Conservation (phyloP, 345 rosid genomes). For the Geranium rotundifolium region DNA sequence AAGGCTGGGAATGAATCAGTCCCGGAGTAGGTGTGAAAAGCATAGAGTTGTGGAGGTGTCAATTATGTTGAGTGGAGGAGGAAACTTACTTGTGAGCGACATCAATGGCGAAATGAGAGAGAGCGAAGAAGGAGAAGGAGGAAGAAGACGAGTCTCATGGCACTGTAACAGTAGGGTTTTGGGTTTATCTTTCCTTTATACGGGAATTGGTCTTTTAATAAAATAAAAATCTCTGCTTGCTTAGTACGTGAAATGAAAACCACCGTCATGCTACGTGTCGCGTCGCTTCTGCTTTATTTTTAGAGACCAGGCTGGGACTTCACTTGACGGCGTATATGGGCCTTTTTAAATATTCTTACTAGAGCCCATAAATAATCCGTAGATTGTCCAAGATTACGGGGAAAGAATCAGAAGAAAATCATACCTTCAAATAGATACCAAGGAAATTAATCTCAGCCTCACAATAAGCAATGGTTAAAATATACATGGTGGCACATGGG, state of each 20-base stretch:
- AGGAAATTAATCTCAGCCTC: too few relatives aligned
- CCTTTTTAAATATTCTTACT: neutral
- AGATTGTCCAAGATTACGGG: too few relatives aligned
- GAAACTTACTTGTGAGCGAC: slow-evolving; percentile 1
- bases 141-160: slow-evolving; percentile 11
- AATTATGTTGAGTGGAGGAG: neutral
- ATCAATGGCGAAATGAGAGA: slow-evolving; percentile 5
- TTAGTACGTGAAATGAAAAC: neutral
- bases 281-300: neutral
- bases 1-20: neutral
- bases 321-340: too few relatives aligned
- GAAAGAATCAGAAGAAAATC: too few relatives aligned
- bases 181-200: slow-evolving; percentile 37
- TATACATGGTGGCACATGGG: too few relatives aligned
- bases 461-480: too few relatives aligned
- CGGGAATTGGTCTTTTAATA: too few relatives aligned
- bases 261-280: neutral
- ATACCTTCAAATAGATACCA: too few relatives aligned
- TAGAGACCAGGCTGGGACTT: neutral
- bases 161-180: slow-evolving; percentile 31
- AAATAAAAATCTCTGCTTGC: neutral
- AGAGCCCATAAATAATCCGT: neutral
- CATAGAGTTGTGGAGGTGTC: neutral
- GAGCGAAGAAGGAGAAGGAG: slow-evolving; percentile 2
- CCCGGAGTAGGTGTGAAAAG: neutral